These are phyloP conservation scores for Salix viminalis DNA, from an alignment of 345 rosid species.

Conservation along the genomic window DNA sequence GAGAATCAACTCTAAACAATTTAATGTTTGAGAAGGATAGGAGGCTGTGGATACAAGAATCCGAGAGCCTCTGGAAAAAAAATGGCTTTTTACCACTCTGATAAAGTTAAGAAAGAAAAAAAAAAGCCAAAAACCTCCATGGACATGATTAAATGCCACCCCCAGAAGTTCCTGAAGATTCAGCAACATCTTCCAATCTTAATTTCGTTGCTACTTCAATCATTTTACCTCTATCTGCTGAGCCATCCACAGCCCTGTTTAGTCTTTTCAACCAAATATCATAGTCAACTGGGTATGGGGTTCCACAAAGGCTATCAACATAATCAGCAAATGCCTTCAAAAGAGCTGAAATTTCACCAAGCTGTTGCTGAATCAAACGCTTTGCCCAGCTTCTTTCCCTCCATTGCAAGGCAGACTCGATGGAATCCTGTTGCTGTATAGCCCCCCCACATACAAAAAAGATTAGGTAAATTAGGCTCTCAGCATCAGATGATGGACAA, in stretches of 20 bases:
- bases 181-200: slow-evolving; percentile 31
- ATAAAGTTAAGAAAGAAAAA: not conserved
- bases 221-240: slow-evolving; percentile 48
- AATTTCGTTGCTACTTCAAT: slow-evolving; percentile 31
- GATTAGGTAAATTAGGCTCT: slow-evolving; percentile 54
- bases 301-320: slow-evolving; percentile 65
- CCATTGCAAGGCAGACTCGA: slow-evolving; percentile 67
- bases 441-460: slow-evolving; percentile 49
- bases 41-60: no score
- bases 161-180: slow-evolving; percentile 35
- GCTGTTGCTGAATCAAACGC: slow-evolving; percentile 51
- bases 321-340: slow-evolving; percentile 69
- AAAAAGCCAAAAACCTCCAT: not conserved
- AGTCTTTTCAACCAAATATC: slow-evolving; percentile 58
- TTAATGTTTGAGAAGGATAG: no score
- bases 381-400: slow-evolving; percentile 59
- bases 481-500: slow-evolving; percentile 63
- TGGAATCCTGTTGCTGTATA: slow-evolving; percentile 50
- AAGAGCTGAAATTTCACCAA: slow-evolving; percentile 51
- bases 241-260: slow-evolving; percentile 41
- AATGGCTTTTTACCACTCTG: not conserved
- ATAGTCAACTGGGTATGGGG: slow-evolving; percentile 60
- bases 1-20: no score
- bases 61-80: no score
- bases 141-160: slow-evolving; percentile 10